Conservation (phyloP, 1,284 basidiomycete species). For the Puccinia horiana region DNA sequence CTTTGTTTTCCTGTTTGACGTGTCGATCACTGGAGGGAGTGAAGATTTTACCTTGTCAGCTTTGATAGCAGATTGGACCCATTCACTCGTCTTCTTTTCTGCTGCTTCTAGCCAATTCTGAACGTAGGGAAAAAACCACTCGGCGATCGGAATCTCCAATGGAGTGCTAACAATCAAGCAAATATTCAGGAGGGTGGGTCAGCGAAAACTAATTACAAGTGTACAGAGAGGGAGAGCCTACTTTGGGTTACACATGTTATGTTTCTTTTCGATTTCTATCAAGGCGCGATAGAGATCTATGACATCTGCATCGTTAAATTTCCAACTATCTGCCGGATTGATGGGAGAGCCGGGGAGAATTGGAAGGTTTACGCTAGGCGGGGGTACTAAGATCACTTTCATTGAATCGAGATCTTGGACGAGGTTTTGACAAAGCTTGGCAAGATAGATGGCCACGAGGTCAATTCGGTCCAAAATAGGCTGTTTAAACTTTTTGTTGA, state of each 20-base stretch:
- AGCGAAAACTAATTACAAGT: not conserved
- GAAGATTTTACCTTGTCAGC: conserved; percentile 72
- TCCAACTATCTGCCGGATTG: not conserved
- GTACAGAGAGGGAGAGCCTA: not conserved
- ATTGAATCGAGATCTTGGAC: conserved; percentile 43
- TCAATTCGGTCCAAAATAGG: conserved; percentile 67
- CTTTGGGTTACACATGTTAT: conserved; percentile 49
- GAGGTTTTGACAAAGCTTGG: conserved; percentile 27
- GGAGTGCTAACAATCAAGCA: conserved; percentile 22
- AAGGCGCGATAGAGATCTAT: conserved; percentile 38
- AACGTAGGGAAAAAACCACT: conserved; percentile 85
- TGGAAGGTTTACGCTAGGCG: not conserved
- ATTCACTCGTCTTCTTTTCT: conserved; percentile 84
- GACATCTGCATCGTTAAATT: conserved; percentile 37
- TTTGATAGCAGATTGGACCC: conserved; percentile 89
- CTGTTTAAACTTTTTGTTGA: conserved; percentile 81
- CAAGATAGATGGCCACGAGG: conserved; percentile 37
- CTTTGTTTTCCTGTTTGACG: not conserved
- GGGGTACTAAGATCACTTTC: conserved; percentile 38
- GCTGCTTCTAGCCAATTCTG: conserved; percentile 86
- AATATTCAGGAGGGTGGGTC: conserved; percentile 19
- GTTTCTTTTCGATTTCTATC: conserved; percentile 46
- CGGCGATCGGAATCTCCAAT: conserved; percentile 55
- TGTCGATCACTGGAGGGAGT: not conserved
- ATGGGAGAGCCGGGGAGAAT: not conserved